Conservation (phyloP, 129 eudicot genomes). For the Pseudognaphalium luteoalbum region DNA sequence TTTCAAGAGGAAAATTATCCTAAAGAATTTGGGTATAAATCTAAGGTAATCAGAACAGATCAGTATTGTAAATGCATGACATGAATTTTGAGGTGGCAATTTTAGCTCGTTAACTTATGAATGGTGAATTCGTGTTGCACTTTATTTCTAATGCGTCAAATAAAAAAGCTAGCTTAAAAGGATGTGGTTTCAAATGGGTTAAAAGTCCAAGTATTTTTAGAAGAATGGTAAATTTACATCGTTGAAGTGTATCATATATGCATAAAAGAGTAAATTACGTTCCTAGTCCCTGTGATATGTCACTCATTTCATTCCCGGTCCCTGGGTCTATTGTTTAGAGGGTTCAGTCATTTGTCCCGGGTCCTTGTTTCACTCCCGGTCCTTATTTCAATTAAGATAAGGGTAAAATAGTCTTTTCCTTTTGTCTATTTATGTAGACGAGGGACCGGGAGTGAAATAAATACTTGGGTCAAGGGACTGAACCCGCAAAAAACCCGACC, state of each 20-base stretch:
- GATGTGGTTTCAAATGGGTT: not conserved
- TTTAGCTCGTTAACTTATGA: not conserved
- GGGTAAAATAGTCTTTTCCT: too few species aligned
- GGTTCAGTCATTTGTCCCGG: too few species aligned
- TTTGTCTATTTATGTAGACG: too few species aligned
- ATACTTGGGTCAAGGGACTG: too few species aligned
- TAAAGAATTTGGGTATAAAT: conserved; percentile 76
- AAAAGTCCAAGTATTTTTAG: not conserved
- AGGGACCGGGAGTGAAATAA: too few species aligned
- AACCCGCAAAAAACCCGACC: too few species aligned
- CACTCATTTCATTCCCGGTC: too few species aligned
- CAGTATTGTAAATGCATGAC: conserved; percentile 1
- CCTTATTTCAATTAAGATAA: too few species aligned
- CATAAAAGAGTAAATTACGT: not conserved
- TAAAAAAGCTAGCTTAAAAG: not conserved
- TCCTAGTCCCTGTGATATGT: too few species aligned
- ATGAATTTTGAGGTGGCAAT: not conserved
- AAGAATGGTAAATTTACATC: not conserved
- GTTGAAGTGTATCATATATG: not conserved
- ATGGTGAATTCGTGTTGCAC: not conserved
- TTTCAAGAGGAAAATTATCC: conserved; percentile 90
- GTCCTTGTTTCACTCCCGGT: too few species aligned
- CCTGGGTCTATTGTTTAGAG: too few species aligned
- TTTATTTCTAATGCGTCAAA: not conserved
- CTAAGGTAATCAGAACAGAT: conserved; percentile 55